A percentile compares a stretch with the other conserved stretches of the same genome.
phyloP scores from a whole-genome alignment of 1,284 basidiomycete genomes.

The Trichosporon inkin region DNA sequence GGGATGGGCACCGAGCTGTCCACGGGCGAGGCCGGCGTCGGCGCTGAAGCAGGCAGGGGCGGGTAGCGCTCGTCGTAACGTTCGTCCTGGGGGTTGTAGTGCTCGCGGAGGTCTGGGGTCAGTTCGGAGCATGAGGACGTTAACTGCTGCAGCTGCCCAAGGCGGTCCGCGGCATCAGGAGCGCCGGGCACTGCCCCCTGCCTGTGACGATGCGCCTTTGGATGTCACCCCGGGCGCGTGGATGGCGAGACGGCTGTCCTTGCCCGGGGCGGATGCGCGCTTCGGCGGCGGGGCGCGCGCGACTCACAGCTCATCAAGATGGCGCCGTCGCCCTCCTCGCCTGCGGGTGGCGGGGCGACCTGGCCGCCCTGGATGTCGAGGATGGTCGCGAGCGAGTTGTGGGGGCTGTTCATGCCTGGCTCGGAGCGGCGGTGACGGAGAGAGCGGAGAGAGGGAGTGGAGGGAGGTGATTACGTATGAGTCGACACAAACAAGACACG shows the following conservation, averaged over 20 bases:
- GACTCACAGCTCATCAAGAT: conserved; percentile 24
- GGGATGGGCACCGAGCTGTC: conserved; percentile 25
- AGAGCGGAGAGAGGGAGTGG: conserved; percentile 7
- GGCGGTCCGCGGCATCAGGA: not conserved
- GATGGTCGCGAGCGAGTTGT: conserved; percentile 12
- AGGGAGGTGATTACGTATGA: conserved; percentile 14
- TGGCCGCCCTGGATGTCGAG: conserved; percentile 1
- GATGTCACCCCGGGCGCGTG: not conserved
- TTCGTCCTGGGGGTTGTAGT: conserved; percentile 5
- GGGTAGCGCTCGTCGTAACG: not conserved
- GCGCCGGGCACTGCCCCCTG: not conserved
- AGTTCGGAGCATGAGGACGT: not conserved
- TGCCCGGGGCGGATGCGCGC: not conserved
- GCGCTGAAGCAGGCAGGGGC: conserved; percentile 5
- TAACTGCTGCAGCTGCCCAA: not conserved
- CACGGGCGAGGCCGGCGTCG: conserved; percentile 21
- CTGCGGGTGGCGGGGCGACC: not conserved
- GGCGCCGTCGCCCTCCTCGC: conserved; percentile 11
- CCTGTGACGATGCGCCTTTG: not conserved
- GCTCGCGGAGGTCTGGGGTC: conserved; percentile 18
- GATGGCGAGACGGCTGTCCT: not conserved
- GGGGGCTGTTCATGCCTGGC: conserved; percentile 15
- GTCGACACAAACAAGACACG: not conserved
- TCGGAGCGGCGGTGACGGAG: not conserved
- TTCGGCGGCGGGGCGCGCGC: not conserved